Evolutionary conservation across 2,329 filamentous ascomycete species (phyloP).

Genomic region (Hypomyces rosellus): DNA sequence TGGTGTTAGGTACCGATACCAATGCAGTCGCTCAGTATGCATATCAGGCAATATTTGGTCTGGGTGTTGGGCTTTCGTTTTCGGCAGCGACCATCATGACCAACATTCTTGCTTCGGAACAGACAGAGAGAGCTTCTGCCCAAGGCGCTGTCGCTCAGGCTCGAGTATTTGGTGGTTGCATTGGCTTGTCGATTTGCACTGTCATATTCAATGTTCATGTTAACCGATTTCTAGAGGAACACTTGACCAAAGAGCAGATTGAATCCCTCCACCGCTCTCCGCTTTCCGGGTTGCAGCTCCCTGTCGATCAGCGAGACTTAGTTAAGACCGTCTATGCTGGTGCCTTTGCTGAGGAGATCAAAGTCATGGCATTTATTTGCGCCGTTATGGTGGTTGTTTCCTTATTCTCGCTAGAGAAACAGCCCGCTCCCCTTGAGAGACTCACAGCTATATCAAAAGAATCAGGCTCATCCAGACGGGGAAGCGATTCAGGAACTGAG

Average conservation of each 20-base stretch:
- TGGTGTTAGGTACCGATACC: slow-evolving; percentile 26
- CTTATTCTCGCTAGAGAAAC: slow-evolving; percentile 37
- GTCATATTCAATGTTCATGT: slow-evolving; percentile 48
- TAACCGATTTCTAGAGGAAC: slow-evolving; percentile 29
- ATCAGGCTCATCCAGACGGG: slow-evolving; percentile 22
- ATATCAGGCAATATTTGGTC: slow-evolving; percentile 50
- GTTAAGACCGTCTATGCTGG: slow-evolving; percentile 38
- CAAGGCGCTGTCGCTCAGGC: slow-evolving; percentile 56
- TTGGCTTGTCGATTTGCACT: slow-evolving; percentile 54
- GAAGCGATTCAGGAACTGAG: slow-evolving; percentile 34
- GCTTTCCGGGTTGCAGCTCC: slow-evolving; percentile 30
- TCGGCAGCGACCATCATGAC: slow-evolving; percentile 53
- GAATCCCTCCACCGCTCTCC: slow-evolving; percentile 39
- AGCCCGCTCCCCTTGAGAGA: slow-evolving; percentile 31
- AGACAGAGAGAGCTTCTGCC: slow-evolving; percentile 47
- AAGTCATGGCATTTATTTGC: slow-evolving; percentile 39
- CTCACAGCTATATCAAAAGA: slow-evolving; percentile 25
- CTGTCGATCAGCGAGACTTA: slow-evolving; percentile 24
- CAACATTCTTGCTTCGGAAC: slow-evolving; percentile 42
- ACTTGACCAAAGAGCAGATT: slow-evolving; percentile 33
- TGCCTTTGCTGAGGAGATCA: slow-evolving; percentile 41
- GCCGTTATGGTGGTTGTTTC: slow-evolving; percentile 38
- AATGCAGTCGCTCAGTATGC: slow-evolving; percentile 41
- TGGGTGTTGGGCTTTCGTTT: slow-evolving; percentile 54
- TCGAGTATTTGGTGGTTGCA: slow-evolving; percentile 52